Evolutionary conservation across 441 rosid genomes (phyloP).

Genomic region (Gossypium aridum): DNA sequence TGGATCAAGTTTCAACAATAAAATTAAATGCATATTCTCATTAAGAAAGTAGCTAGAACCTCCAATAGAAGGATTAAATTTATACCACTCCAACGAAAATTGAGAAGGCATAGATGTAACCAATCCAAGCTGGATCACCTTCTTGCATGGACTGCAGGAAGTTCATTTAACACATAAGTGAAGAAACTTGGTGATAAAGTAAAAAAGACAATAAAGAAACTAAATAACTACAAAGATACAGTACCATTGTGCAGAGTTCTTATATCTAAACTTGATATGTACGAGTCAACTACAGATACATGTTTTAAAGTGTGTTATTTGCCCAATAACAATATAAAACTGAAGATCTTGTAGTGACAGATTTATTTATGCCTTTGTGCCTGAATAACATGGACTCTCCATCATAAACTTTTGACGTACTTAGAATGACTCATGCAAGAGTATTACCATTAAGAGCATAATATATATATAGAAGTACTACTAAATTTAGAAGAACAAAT

Average conservation of each 20-base stretch:
- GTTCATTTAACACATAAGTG: slow-evolving; percentile 18
- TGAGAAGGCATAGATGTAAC: slow-evolving; percentile 84
- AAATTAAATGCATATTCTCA: slow-evolving; percentile 8
- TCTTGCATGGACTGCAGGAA: slow-evolving; percentile 95
- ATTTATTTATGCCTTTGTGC: background rate
- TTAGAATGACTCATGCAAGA: background rate
- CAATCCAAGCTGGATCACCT: slow-evolving; percentile 93
- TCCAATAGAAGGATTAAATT: slow-evolving; percentile 5
- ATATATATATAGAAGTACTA: background rate
- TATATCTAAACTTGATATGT: background rate
- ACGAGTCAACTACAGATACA: background rate
- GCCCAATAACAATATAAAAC: background rate
- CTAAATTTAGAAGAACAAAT: background rate
- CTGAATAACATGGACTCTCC: background rate
- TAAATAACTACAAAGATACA: background rate
- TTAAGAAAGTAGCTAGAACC: background rate
- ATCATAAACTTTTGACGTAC: background rate
- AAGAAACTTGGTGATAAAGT: background rate
- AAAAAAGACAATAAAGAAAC: background rate
- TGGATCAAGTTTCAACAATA: slow-evolving; percentile 34
- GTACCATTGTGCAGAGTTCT: background rate
- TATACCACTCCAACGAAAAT: slow-evolving; percentile 97
- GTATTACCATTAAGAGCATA: background rate
- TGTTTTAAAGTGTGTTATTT: background rate
- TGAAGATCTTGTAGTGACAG: background rate